Base-by-base conservation (phyloP, 1,139 yeast species). In the Taphrina confusa region DNA sequence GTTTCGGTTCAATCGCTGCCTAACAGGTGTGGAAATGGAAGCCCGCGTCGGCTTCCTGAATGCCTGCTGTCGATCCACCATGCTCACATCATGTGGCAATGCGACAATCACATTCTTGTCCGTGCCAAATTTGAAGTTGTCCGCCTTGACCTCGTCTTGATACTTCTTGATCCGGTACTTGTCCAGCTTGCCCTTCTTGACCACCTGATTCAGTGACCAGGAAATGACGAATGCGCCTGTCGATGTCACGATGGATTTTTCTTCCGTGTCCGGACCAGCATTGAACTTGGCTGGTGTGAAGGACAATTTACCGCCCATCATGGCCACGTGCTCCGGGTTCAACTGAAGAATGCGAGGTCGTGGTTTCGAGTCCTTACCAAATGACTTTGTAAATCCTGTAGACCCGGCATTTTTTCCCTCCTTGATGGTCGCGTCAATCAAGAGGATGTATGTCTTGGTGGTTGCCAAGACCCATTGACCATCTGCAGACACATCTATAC, bases 401-500 rank as follows among this genome's bases (percentile, higher is more conserved):
- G 72, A 69, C 8, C 89, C 89, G 2, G 76, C 77, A 68, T 85
- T 78, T 68, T 76, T 79, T 27, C 88, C 92, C 4, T 76, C 78
- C 61, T 81, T 81, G 61, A 86, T 82, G 34, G 78, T 75, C 8
- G 82, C 76, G 70, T 88, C 94, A 64, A 87, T 77, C 54, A 90
- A 77, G 61, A 89, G 74, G 62, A 89, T 73, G 68, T 86, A 87
- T 1, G 82, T 80, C 66, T 78, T 76, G 74, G 92, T 87, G 0
- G 96, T 89, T 1, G 90, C 94, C 63, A 90, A 74, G 44, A 89
- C 68, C 87, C 91, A 89, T 68, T 81, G 77, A 61, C 96, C 96
- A 70, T 87, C 94, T 23, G 85, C 82, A 4, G 95, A 83, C 0
- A 81, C 82, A 62, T 86, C 91, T 27, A 87, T 68, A 25, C 86